Percentiles rank a stretch among this genome's conserved stretches.
Evolutionary conservation across 1,284 basidiomycete genomes (phyloP).

Genomic region (Leccinum angustisporum): DNA sequence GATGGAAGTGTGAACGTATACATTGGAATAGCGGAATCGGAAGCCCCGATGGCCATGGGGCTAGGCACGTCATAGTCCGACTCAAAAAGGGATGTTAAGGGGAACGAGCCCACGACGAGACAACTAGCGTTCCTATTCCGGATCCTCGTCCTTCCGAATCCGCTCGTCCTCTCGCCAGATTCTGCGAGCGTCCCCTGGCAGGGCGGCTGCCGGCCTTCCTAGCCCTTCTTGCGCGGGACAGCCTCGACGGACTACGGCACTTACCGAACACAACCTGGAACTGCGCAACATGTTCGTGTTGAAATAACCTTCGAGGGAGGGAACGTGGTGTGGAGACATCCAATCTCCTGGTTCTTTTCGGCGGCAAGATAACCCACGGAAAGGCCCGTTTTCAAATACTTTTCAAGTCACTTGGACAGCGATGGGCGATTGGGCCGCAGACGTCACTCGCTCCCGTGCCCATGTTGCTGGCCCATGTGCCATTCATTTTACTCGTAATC

Average conservation of each 20-base stretch:
- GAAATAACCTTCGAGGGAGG: slow-evolving; percentile 34
- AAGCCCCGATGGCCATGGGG: slow-evolving; percentile 32
- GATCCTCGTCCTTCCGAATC: slow-evolving; percentile 21
- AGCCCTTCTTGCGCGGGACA: slow-evolving; percentile 18
- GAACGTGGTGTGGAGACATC: slow-evolving; percentile 34
- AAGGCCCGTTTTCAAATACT: slow-evolving; percentile 27
- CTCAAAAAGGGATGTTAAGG: slow-evolving; percentile 25
- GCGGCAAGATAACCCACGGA: slow-evolving; percentile 25
- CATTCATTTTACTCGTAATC: slow-evolving; percentile 20
- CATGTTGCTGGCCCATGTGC: slow-evolving; percentile 26
- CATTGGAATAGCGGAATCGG: slow-evolving; percentile 28
- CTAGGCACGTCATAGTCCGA: slow-evolving; percentile 22
- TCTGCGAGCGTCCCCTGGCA: slow-evolving; percentile 6
- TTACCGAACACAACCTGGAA: slow-evolving; percentile 20
- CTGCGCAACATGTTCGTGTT: slow-evolving; percentile 7
- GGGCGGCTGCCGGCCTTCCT: neutral
- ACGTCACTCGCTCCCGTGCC: slow-evolving; percentile 26
- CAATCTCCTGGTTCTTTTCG: slow-evolving; percentile 10
- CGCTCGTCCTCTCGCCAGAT: slow-evolving; percentile 15
- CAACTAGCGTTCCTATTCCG: slow-evolving; percentile 14
- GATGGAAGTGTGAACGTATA: slow-evolving; percentile 12
- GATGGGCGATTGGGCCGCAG: slow-evolving; percentile 8
- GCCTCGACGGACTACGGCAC: slow-evolving; percentile 18
- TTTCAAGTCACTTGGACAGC: neutral
- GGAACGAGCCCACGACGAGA: slow-evolving; percentile 7